Base-by-base conservation (phyloP, 2,329 filamentous ascomycete genomes). In the Apiospora phragmitis region DNA sequence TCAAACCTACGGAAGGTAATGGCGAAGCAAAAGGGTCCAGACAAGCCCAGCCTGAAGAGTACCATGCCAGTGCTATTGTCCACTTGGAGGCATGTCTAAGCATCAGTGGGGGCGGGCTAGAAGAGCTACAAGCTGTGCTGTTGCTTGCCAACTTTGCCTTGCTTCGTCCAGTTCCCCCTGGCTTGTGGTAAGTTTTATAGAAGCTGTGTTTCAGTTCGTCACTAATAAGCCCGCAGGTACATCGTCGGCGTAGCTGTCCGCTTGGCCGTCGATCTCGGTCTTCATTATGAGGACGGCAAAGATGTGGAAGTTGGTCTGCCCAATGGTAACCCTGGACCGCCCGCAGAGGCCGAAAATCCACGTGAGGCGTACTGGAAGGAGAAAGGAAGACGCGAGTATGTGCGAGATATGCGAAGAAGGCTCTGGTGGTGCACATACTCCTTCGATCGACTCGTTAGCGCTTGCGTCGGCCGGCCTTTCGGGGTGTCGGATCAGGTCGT, bases 371-470 rank as follows among this genome's bases (percentile, higher is more conserved):
- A 81, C 76, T 72, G 80, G 82, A 77, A 86, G 81, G 86, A 93
- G 84, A 81, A 91, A 80, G 85, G 92, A 26, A 88, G 93, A 67
- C 88, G 93, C 70, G 90, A 97, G 80, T 98, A 94, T 88, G 87
- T 94, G 49, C 90, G 95, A 69, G 96, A 98, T 80, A 87, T 97
- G 73, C 90, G 94, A 68, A 88, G 95, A 70, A 89, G 95, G 42
- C 85, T 98, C 18, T 98, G 95, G 94, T 98, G 96, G 95, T 97
- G 94, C 82, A 95, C 95, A 1, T 98, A 98, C 81, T 95, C 94
- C 6, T 90, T 98, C 70, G 95, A 98, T 81, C 90, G 95, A n/a
- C 90, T 98, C 6, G 95, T 98, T 68, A 96, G 94, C 77, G 95
- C 94, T 29, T 98, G 95, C 76, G 95, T 98, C 35, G 95, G 95